Evolutionary conservation across 2,329 filamentous ascomycete genomes (phyloP), one percentile per base, ranked within the genome.

Genomic region (Parascedosporium putredinis): DNA sequence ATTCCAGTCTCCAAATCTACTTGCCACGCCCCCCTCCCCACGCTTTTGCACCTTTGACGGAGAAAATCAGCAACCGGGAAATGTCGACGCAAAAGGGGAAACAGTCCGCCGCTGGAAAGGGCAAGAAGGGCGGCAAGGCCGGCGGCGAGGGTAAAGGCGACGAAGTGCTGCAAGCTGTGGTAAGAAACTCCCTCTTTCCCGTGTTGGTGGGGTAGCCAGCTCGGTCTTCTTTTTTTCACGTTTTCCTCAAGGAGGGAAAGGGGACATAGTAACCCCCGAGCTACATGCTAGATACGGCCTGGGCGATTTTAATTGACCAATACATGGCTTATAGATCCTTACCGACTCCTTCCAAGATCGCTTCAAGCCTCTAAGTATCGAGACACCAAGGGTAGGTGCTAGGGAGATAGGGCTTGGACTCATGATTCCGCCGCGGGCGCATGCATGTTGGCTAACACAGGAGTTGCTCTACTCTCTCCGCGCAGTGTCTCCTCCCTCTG

Each of bases 261-360:
- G n/a, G n/a, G n/a, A n/a, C n/a, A n/a, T n/a, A n/a, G n/a, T n/a
- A n/a, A n/a, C n/a, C n/a, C n/a, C n/a, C n/a, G n/a, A n/a, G n/a
- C n/a, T n/a, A n/a, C n/a, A n/a, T n/a, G n/a, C n/a, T n/a, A n/a
- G n/a, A n/a, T n/a, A n/a, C n/a, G n/a, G n/a, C n/a, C n/a, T 14
- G 16, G 18, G 8, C 40, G 10, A 36, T 2, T 20, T n/a, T 33
- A 42, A 27, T 31, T 46, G 36, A 51, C 34, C 8, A 33, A 16
- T 12, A n/a, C 16, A 18, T 20, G n/a, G 3, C 18, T 31, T 23
- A 42, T 56, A 93, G 86, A 76, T 98, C 52, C 81, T 98, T 55
- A 86, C 91, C 56, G 93, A 98, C 72, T 90, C 88, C 1, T 98
- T 95, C 64, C 90, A 97, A 67, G 89, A 88, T 45, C 77, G 88